Evolutionary conservation across 164 flowering plant species (phyloP), one percentile per base, ranked within the genome.

Genomic region (Macadamia integrifolia): DNA sequence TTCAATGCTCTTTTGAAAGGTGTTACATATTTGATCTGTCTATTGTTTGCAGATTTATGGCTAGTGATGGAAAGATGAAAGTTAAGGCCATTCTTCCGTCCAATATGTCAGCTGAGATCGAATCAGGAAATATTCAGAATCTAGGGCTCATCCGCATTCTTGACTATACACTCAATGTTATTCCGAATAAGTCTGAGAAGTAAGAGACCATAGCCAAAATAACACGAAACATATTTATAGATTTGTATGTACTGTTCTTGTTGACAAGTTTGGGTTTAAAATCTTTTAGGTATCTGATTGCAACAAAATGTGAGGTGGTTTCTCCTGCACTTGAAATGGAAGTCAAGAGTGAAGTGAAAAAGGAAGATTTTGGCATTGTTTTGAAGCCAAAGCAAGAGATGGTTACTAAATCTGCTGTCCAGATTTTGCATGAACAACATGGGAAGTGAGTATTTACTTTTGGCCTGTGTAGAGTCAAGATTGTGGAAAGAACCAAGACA

Each of bases 301-400:
- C 74, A 3, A 80, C 83, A 15, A 87, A 91, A 52, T 90, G 93
- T 65, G 96, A 90, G 76, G 83, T 80, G 29, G 98, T 89, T 10
- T 80, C 93, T 65, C 84, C 98, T 62, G 86, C 96, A 6, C 88
- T 95, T 62, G 94, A 91, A 60, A 72, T 69, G 61, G 97, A 93
- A 80, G 62, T 85, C 52, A 82, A 68, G 60, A 58, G 29, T 68
- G 92, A 77, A 31, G 76, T 65, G 14, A 77, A 75, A 58, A 44
- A 11, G 4, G 72, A 71, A 58, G 80, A 49, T 4, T 1, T 81
- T 56, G 91, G 89, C n/a, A 80, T 88, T 14, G 3, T 53, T 12
- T 53, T 53, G 17, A 53, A 53, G 18, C 57, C 92, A 55, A 94
- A 92, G 84, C 92, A 82, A 59, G 99, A 92, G 69, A 43, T 75